Percentiles rank a stretch among this genome's conserved stretches.
These are phyloP conservation scores for Cytospora chrysosperma DNA, from an alignment of 2,329 filamentous ascomycete genomes.

Conservation along the genomic window DNA sequence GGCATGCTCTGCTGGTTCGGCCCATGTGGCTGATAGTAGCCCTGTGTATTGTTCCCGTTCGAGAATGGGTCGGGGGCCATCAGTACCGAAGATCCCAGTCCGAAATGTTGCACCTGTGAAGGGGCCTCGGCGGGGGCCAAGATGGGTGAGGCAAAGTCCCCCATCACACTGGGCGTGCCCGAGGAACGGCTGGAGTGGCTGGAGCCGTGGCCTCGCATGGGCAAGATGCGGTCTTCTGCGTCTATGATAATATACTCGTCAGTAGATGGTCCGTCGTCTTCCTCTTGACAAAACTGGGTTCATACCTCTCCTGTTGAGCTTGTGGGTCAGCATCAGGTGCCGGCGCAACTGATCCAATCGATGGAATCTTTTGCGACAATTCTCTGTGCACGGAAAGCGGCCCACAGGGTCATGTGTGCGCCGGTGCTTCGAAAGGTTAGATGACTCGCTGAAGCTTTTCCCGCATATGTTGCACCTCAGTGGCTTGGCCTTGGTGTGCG, in stretches of 20 bases:
- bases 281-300: conserved; percentile 15
- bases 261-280: background rate
- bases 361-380: conserved; percentile 57
- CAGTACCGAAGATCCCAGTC: background rate
- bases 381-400: conserved; percentile 44
- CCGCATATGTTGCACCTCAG: conserved; percentile 57
- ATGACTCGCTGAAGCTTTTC: conserved; percentile 63
- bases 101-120: background rate
- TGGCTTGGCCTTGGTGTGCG: conserved; percentile 65
- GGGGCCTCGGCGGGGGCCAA: background rate
- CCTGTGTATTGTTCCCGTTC: background rate
- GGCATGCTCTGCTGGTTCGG: background rate
- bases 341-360: conserved; percentile 60
- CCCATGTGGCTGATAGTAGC: background rate
- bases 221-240: background rate
- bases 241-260: background rate
- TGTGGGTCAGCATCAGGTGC: conserved; percentile 40
- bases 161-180: background rate
- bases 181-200: background rate
- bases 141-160: background rate
- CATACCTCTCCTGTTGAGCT: conserved; percentile 27
- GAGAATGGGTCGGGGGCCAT: background rate
- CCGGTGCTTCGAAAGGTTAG: conserved; percentile 65
- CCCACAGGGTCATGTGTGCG: conserved; percentile 58
- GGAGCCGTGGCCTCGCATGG: background rate